Percentiles rank a stretch among this genome's conserved stretches.
Conservation (phyloP, 768 basidiomycete species). For the Lentinula sp. region DNA sequence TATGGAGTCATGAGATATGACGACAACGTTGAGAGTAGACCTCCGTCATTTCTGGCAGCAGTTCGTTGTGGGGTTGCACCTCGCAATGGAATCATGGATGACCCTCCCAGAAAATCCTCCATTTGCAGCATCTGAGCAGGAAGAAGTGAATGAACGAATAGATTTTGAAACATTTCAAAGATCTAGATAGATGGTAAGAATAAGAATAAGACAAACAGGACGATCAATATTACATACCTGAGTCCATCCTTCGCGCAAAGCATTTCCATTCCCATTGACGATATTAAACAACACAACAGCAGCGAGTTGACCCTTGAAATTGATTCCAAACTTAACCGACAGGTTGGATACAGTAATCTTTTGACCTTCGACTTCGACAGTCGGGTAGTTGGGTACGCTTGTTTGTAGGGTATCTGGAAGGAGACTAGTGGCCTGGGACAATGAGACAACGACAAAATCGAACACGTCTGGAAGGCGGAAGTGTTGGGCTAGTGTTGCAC, state of each 20-base stretch:
- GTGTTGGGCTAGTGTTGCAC: conserved; percentile 85
- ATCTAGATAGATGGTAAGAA: conserved; percentile 44
- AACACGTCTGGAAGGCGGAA: conserved; percentile 93
- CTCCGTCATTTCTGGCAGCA: conserved; percentile 73
- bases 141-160: conserved; percentile 90
- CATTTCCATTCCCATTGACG: conserved; percentile 92
- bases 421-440: conserved; percentile 88
- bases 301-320: conserved; percentile 92
- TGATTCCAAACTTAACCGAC: conserved; percentile 90
- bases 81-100: conserved; percentile 86
- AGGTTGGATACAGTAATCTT: conserved; percentile 86
- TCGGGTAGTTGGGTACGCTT: conserved; percentile 78
- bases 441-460: conserved; percentile 89
- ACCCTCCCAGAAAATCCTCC: conserved; percentile 97
- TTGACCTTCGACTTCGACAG: conserved; percentile 87
- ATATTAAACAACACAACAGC: conserved; percentile 98
- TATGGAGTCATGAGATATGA: conserved; percentile 98
- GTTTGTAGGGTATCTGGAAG: conserved; percentile 67
- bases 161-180: conserved; percentile 96
- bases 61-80: conserved; percentile 62
- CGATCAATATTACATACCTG: conserved; percentile 44
- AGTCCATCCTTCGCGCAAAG: conserved; percentile 92
- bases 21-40: conserved; percentile 87
- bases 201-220: background rate
- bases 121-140: conserved; percentile 91